phyloP scores from a whole-genome alignment of 805 yeast genomes.

The Cyberlindnera bimundalis region DNA sequence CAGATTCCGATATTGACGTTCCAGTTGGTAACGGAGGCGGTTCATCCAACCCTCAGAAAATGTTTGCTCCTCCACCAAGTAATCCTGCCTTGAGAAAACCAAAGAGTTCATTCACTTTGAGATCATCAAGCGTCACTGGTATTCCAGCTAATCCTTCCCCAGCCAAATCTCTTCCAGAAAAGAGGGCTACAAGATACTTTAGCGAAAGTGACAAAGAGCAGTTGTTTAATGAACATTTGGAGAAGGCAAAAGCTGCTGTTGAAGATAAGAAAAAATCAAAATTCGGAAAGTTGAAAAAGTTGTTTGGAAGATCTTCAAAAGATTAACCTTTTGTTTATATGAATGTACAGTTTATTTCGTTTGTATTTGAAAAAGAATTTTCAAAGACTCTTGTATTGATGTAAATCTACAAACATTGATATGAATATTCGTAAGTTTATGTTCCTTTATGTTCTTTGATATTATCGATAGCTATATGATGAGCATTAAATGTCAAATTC shows the following conservation, averaged over 20 bases:
- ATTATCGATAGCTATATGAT: too few species aligned
- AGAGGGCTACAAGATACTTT: conserved; percentile 27
- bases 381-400: background rate
- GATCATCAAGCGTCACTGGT: conserved; percentile 25
- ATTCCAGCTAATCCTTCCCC: conserved; percentile 22
- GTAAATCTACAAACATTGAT: too few species aligned
- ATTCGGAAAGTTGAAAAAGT: conserved; percentile 36
- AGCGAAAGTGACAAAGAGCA: conserved; percentile 26
- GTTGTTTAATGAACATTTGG: conserved; percentile 10
- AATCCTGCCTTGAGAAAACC: conserved; percentile 24
- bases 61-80: conserved; percentile 21
- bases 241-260: conserved; percentile 9
- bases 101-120: conserved; percentile 23
- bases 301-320: conserved; percentile 35
- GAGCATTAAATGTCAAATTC: conserved; percentile 32
- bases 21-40: conserved; percentile 14
- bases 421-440: too few species aligned
- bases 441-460: too few species aligned
- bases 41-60: conserved; percentile 1
- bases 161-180: conserved; percentile 27
- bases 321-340: conserved; percentile 1
- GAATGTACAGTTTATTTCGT: background rate
- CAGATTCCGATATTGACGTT: conserved; percentile 54
- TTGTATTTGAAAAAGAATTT: background rate
- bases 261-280: conserved; percentile 28